Evolutionary conservation across 225 moss, liverwort and hornwort genomes (phyloP), one percentile per base, ranked within the genome.

Genomic region (Sphagnum tenellum): DNA sequence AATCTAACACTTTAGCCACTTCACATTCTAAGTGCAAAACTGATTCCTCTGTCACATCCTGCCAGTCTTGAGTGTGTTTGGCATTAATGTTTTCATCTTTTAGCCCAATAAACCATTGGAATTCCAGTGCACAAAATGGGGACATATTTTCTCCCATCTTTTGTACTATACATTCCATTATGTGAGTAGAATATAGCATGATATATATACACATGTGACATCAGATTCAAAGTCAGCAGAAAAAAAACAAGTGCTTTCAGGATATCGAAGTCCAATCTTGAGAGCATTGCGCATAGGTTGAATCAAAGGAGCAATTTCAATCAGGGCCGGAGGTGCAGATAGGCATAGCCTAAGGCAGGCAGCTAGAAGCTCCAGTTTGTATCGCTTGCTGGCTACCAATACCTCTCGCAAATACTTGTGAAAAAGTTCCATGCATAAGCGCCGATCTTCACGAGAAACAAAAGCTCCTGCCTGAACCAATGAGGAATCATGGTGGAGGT

Each of bases 191-290:
- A 29, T 29, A 29, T 29, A 29, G 0, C 29, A 29, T 29, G 29
- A 29, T 29, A 29, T 47, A 45, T 45, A 62, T 47, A 8, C 46
- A 45, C 48, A 47, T 46, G 51, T 57, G 61, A 29, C 29, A 29
- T 29, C 29, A 29, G 29, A 29, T 29, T 1, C 29, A 29, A 29
- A 29, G 29, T 29, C 29, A 29, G 29, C 29, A 29, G 29, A 29
- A 29, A 29, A 29, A 29, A 29, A 29, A 29, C 29, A 29, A 29
- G 29, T 29, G 29, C 29, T 29, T 29, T 29, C 66, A 88, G 90
- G 90, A 91, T 91, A 91, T 91, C 94, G 83, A 73, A 94, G 80
- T 67, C 94, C 94, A 57, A 94, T 89, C 66, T 82, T 91, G 69
- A 94, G 68, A 67, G 91, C 91, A 70, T 73, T 94, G 68, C 78